Percentiles rank a stretch among this genome's conserved stretches.
Conservation (phyloP, 306 rosid genomes). For the Sesbania bispinosa region DNA sequence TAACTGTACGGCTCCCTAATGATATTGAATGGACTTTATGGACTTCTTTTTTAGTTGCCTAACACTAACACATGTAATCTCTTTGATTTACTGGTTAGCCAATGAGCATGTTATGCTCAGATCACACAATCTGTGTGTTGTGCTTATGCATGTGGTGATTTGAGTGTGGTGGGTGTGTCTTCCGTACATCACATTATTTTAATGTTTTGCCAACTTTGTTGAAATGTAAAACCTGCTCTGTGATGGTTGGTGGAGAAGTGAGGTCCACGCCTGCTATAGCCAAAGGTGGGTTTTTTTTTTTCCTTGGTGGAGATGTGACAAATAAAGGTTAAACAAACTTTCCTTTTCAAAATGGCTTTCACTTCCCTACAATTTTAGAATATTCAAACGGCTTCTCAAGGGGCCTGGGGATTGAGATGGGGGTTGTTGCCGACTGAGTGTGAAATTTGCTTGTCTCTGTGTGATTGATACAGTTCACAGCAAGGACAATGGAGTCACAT, state of each 20-base stretch:
- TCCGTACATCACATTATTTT: constrained; percentile 31
- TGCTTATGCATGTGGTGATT: constrained; percentile 17
- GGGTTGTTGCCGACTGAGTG: not conserved
- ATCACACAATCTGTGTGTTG: not conserved
- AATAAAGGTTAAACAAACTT: not conserved
- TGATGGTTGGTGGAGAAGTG: constrained; percentile 70
- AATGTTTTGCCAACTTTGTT: not conserved
- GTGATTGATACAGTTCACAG: not conserved
- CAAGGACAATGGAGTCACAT: constrained; percentile 2
- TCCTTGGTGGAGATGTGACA: constrained; percentile 55
- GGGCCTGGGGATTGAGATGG: not conserved
- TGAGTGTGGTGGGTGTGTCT: constrained; percentile 24
- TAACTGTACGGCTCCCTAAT: not conserved
- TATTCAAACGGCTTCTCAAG: constrained; percentile 30
- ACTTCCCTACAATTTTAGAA: constrained; percentile 5
- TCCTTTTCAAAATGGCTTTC: constrained; percentile 17
- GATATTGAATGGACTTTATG: constrained; percentile 23
- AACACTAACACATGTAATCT: not conserved
- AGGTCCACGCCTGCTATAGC: constrained; percentile 45
- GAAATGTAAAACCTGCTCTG: constrained; percentile 25
- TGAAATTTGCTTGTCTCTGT: not conserved
- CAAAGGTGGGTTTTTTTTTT: constrained; percentile 32
- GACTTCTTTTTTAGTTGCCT: not conserved
- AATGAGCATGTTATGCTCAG: constrained; percentile 23
- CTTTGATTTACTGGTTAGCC: constrained; percentile 22